Evolutionary conservation across 768 basidiomycete genomes (phyloP), one percentile per base, ranked within the genome.

Genomic region (Brasilioporus rufonigricans): DNA sequence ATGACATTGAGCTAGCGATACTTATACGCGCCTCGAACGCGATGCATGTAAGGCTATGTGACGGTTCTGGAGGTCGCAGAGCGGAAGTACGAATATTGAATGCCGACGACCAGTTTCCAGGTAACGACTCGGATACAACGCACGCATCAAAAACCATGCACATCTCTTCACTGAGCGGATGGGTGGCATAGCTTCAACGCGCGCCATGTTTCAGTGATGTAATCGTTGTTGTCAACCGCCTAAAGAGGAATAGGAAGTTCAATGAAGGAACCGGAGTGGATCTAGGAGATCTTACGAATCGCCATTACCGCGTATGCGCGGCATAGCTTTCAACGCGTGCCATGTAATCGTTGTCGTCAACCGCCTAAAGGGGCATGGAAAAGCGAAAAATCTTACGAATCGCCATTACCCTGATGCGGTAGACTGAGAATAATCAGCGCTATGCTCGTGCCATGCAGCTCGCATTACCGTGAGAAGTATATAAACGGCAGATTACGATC

Each of bases 181-280:
- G 39, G 10, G 8, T 12, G 8, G 39, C 39, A 21, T 19, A 39
- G 19, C 39, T 39, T 39, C 39, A 21, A 10, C n/a, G 39, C n/a
- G 39, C 9, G 39, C 19, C 19, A 5, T 21, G n/a, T 39, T 21
- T 39, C 8, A n/a, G n/a, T n/a, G n/a, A n/a, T n/a, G 39, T 4
- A 21, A 39, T 8, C 75, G 39, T 69, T 38, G 57, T 76, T 77
- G n/a, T 68, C 5, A 19, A 8, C 19, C 4, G 19, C 33, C 5
- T 29, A 9, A 9, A n/a, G 27, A 33, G 14, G 5, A 13, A 33
- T 33, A 4, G 12, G 12, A 9, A 4, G n/a, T 38, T 19, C 36
- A 14, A 12, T 19, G 14, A 39, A 11, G 9, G n/a, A 19, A 4
- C 9, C 19, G n/a, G 19, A 21, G 39, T 10, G 19, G 4, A 19